phyloP scores from a whole-genome alignment of 73 alveolate genomes.

The Paramecium sonneborni region DNA sequence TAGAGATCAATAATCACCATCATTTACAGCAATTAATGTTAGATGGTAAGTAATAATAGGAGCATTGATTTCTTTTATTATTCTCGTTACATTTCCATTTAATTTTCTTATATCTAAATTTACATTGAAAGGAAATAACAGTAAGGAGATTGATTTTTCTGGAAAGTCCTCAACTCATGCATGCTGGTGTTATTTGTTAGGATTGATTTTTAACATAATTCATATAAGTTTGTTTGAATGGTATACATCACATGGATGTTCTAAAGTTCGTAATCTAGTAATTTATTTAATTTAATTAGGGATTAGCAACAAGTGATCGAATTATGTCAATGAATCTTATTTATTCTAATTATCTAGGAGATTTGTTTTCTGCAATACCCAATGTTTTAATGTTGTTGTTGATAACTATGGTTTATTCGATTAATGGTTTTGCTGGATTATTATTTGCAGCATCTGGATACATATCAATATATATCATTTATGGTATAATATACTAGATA shows the following conservation, averaged over 20 bases:
- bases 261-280: conserved; percentile 37
- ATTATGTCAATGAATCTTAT: conserved; percentile 25
- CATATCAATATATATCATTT: not conserved
- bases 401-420: not conserved
- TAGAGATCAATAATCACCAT: conserved; percentile 14
- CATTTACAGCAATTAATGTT: conserved; percentile 26
- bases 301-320: conserved; percentile 20
- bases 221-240: conserved; percentile 52
- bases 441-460: conserved; percentile 40
- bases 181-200: conserved; percentile 32
- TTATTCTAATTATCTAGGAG: conserved; percentile 34
- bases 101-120: not conserved
- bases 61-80: not conserved
- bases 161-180: conserved; percentile 2
- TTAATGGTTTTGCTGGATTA: conserved; percentile 22
- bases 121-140: not conserved
- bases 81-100: not conserved
- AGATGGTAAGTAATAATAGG: conserved; percentile 47
- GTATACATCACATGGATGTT: conserved; percentile 57
- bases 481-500: not conserved
- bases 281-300: not conserved
- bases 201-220: conserved; percentile 6
- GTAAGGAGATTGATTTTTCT: not conserved
- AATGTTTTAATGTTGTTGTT: not conserved
- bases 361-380: conserved; percentile 33